Conservation (phyloP, 1,139 yeast species). For the Torulaspora globosa region DNA sequence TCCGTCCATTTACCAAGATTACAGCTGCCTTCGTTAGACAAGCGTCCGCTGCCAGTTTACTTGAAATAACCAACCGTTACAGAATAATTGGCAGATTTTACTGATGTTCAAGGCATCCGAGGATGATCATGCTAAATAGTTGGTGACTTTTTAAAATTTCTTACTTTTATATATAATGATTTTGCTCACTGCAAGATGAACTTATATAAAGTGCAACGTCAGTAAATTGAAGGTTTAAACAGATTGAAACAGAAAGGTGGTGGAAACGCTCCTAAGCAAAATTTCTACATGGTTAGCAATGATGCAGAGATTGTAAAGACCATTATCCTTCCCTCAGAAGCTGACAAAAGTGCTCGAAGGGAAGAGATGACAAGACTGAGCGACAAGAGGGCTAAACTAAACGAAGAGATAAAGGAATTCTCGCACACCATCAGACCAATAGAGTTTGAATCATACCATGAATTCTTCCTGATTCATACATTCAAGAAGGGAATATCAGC, state of each 20-base stretch:
- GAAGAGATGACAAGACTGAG: constrained; percentile 2
- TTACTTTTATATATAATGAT: not conserved
- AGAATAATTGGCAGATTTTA: no score
- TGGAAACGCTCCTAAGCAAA: not conserved
- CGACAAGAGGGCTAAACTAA: constrained; percentile 16
- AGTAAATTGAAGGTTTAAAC: not conserved
- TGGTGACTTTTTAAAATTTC: not conserved
- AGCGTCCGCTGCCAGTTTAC: no score
- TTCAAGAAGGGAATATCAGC: constrained; percentile 35
- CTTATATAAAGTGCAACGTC: not conserved
- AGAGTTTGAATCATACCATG: constrained; percentile 37
- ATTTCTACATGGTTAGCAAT: not conserved
- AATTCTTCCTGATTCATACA: constrained; percentile 29
- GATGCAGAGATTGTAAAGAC: not conserved
- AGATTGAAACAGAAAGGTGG: not conserved
- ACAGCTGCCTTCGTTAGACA: no score
- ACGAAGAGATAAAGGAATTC: constrained; percentile 20
- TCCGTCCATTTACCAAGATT: no score
- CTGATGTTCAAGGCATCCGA: no score
- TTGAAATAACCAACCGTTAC: no score
- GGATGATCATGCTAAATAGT: no score
- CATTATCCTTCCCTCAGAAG: not conserved
- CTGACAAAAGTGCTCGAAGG: not conserved
- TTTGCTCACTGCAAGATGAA: not conserved
- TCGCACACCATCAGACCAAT: constrained; percentile 23